Evolutionary conservation across 164 flowering plant genomes (phyloP), one percentile per base, ranked within the genome.

Genomic region (Cinnamomum micranthum): DNA sequence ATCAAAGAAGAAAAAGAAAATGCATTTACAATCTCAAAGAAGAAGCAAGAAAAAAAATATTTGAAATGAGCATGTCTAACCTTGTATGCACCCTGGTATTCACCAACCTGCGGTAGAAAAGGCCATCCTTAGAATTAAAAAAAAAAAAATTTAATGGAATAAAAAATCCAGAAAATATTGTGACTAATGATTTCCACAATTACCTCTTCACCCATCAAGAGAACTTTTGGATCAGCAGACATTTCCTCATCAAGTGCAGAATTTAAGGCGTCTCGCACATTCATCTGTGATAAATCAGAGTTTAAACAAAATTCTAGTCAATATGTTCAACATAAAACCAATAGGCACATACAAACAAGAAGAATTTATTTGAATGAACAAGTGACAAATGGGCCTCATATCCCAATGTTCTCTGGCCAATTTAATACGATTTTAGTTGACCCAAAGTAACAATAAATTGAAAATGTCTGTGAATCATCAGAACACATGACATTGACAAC

Each of bases 71-170:
- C 24, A 69, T 66, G 58, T 66, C 91, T 81, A 75, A 95, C 99
- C 98, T 95, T 95, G 86, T 95, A 95, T 68, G 99, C 99, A 76
- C 99, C 99, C 58, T 95, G 98, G 75, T 95, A 95, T 81, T 94
- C 97, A n/a, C 99, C 99, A 79, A 95, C 98, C 98, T 95, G 85
- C 77, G 81, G 33, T 23, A 73, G 58, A 41, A 33, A 77, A 19
- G 65, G n/a, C 17, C 19, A 14, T 25, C 47, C 74, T 64, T 22
- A 64, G 31, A n/a, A 24, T 3, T n/a, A n/a, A n/a, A n/a, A 63
- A 63, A 4, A 31, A 41, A 24, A 20, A 20, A n/a, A 64, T 1
- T 24, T 22, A 64, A 64, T 64, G 28, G 28, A 64, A 64, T 11
- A n/a, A n/a, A 64, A 64, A 2, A 12, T 12, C 66, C 28, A 64